A percentile compares a stretch with the other conserved stretches of the same genome.
These are phyloP conservation scores for Aurinia saxatilis DNA, from an alignment of 345 rosid species.

Conservation along the genomic window DNA sequence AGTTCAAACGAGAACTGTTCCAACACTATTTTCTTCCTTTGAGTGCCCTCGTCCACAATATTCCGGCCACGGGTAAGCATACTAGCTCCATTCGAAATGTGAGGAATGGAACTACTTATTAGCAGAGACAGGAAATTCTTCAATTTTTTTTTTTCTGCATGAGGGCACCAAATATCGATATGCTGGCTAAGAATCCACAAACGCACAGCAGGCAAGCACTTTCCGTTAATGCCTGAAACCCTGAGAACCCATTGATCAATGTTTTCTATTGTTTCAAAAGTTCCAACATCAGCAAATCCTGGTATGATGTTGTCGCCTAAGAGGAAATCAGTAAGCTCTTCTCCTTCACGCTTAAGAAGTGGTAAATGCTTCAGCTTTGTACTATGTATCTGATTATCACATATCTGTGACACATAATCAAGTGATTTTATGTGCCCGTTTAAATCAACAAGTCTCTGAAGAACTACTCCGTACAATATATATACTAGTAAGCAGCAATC, in stretches of 20 bases:
- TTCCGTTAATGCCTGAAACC: slow-evolving; percentile 46
- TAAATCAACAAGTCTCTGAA: slow-evolving; percentile 88
- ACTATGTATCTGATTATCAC: slow-evolving; percentile 31
- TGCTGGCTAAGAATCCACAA: slow-evolving; percentile 75
- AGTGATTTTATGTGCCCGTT: slow-evolving; percentile 63
- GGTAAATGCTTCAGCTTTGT: slow-evolving; percentile 39
- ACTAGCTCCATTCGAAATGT: slow-evolving; percentile 20
- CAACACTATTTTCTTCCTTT: slow-evolving; percentile 32
- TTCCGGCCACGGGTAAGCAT: slow-evolving; percentile 18
- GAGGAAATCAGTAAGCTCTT: slow-evolving; percentile 56
- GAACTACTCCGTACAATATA: slow-evolving; percentile 47
- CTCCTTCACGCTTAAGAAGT: slow-evolving; percentile 58
- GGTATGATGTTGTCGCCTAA: slow-evolving; percentile 36
- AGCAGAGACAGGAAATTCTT: slow-evolving; percentile 58
- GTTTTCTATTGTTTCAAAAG: slow-evolving; percentile 23
- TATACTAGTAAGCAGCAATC: slow-evolving; percentile 50
- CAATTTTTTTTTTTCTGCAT: slow-evolving; percentile 50
- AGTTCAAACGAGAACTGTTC: slow-evolving; percentile 56
- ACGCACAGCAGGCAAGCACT: slow-evolving; percentile 55
- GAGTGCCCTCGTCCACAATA: slow-evolving; percentile 23
- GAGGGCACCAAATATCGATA: slow-evolving; percentile 69
- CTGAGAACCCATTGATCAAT: slow-evolving; percentile 44
- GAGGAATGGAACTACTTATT: slow-evolving; percentile 43
- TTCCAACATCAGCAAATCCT: slow-evolving; percentile 28
- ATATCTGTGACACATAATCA: slow-evolving; percentile 48